Evolutionary conservation across 768 basidiomycete species (phyloP).

Genomic region (Pulveroboletus sp.): DNA sequence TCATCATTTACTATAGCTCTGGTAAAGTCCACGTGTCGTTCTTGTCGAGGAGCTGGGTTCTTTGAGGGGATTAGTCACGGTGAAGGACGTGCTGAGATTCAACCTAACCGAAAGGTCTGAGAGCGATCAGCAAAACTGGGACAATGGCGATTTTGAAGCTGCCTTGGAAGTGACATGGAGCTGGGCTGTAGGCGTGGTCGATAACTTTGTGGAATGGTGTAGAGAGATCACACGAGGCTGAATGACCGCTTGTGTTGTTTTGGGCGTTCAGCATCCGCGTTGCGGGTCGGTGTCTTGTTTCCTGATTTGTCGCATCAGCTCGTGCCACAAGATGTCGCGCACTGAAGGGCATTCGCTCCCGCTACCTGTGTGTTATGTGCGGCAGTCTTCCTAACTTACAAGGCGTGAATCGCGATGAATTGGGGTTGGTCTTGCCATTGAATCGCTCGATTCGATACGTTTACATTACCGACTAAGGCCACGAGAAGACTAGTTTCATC

Average conservation of each 20-base stretch:
- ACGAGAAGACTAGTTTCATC: no score
- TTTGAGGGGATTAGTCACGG: conserved; percentile 83
- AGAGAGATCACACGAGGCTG: conserved; percentile 20
- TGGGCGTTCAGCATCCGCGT: neutral
- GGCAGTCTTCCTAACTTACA: no score
- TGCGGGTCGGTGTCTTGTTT: neutral
- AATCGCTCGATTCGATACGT: no score
- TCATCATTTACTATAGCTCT: neutral
- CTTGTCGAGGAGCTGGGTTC: conserved; percentile 84
- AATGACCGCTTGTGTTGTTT: neutral
- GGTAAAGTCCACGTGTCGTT: conserved; percentile 84
- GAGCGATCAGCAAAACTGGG: conserved; percentile 48
- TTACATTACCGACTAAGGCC: no score
- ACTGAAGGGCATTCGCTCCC: no score
- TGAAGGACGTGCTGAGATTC: conserved; percentile 93
- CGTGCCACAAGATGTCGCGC: no score
- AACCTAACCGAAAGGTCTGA: conserved; percentile 57
- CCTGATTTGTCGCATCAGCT: no score
- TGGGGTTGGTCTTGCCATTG: no score
- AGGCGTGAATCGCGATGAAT: no score
- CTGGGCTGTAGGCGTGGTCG: conserved; percentile 39
- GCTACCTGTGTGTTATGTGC: no score
- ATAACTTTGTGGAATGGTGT: conserved; percentile 30
- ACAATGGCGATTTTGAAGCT: conserved; percentile 61
- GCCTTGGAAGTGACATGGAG: conserved; percentile 58